Percentiles rank a stretch among this genome's conserved stretches.
These are phyloP conservation scores for Primulina eburnea DNA, from an alignment of 257 asterid species.

Conservation along the genomic window DNA sequence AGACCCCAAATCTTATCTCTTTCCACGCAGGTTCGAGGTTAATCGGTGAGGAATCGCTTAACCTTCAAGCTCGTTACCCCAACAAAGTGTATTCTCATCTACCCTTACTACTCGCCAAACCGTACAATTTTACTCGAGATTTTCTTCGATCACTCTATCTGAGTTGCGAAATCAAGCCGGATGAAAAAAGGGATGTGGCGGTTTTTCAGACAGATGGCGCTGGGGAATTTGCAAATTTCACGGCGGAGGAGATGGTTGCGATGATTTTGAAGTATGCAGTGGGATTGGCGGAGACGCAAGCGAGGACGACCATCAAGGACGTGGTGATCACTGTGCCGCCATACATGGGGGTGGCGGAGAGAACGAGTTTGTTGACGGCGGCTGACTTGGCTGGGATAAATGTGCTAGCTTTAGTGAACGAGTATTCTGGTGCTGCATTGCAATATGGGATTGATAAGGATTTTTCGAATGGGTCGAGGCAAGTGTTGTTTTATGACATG, in stretches of 20 bases:
- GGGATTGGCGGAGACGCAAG: constrained; percentile 75
- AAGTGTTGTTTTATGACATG: constrained; percentile 91
- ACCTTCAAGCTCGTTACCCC: constrained; percentile 87
- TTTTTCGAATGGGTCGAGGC: constrained; percentile 78
- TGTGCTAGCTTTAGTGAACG: constrained; percentile 85
- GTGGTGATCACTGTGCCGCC: constrained; percentile 93
- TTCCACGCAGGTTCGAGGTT: constrained; percentile 69
- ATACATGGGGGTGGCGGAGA: constrained; percentile 80
- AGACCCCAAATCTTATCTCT: constrained; percentile 79
- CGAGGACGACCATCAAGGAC: constrained; percentile 63
- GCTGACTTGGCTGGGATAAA: constrained; percentile 93
- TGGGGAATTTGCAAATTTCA: constrained; percentile 42
- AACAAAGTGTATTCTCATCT: constrained; percentile 71
- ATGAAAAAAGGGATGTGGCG: constrained; percentile 47
- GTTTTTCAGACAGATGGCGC: constrained; percentile 41
- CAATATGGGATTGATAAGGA: constrained; percentile 98
- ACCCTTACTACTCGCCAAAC: constrained; percentile 61
- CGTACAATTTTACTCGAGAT: constrained; percentile 37
- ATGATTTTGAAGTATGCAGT: constrained; percentile 76
- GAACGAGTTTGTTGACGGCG: constrained; percentile 68
- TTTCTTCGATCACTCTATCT: constrained; percentile 44
- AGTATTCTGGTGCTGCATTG: constrained; percentile 94
- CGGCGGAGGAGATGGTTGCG: constrained; percentile 87
- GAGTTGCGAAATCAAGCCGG: constrained; percentile 45
- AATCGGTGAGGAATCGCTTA: constrained; percentile 84